Conservation (phyloP, 306 rosid species). For the Malus fusca region DNA sequence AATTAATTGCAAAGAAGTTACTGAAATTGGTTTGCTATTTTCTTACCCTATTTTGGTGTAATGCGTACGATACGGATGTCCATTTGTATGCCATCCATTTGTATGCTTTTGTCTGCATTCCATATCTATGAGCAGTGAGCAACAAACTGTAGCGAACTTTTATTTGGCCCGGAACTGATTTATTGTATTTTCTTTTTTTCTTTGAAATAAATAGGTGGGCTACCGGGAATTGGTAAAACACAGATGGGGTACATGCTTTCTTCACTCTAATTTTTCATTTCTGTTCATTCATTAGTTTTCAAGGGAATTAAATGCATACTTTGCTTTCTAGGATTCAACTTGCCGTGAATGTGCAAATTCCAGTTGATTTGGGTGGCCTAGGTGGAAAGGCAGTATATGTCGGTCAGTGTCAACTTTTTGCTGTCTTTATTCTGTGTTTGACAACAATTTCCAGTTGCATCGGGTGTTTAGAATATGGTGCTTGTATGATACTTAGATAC, state of each 20-base stretch:
- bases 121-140: neutral
- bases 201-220: slow-evolving; percentile 55
- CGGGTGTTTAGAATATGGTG: slow-evolving; percentile 7
- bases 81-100: neutral
- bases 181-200: neutral
- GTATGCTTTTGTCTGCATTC: neutral
- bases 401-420: slow-evolving; percentile 35
- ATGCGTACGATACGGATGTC: neutral
- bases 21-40: slow-evolving; percentile 70
- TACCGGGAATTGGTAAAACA: slow-evolving; percentile 96
- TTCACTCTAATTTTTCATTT: slow-evolving; percentile 5
- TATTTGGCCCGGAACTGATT: neutral
- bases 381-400: slow-evolving; percentile 92
- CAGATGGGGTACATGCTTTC: slow-evolving; percentile 67
- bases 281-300: neutral
- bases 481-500: slow-evolving; percentile 53
- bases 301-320: slow-evolving; percentile 6
- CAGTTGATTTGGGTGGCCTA: slow-evolving; percentile 63
- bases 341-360: slow-evolving; percentile 88
- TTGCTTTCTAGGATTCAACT: slow-evolving; percentile 74
- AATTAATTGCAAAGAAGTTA: slow-evolving; percentile 75
- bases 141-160: neutral
- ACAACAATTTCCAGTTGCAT: slow-evolving; percentile 6
- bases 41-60: neutral
- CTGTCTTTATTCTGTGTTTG: slow-evolving; percentile 9